phyloP scores from a whole-genome alignment of 495 filamentous ascomycete species.

The Cercophora samala region DNA sequence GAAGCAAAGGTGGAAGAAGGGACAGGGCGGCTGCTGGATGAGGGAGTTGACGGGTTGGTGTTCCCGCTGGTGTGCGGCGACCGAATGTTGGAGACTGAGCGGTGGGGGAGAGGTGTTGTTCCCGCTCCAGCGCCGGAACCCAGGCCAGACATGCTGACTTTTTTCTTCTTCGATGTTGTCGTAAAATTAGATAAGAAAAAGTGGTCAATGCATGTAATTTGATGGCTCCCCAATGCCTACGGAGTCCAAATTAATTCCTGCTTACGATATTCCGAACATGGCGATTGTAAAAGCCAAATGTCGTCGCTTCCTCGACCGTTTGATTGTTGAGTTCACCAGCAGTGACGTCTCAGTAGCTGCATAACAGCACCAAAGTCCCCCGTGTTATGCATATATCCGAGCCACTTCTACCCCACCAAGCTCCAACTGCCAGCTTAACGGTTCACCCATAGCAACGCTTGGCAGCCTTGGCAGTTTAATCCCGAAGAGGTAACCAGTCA shows the following conservation, averaged over 20 bases:
- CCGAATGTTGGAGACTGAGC: conserved; percentile 51
- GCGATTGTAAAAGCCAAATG: not conserved
- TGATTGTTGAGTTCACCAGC: not conserved
- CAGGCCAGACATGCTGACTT: not conserved
- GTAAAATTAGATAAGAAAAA: not conserved
- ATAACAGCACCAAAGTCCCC: not conserved
- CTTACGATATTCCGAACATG: not conserved
- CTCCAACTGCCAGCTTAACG: not conserved
- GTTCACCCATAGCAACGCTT: conserved; percentile 22
- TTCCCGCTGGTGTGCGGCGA: conserved; percentile 27
- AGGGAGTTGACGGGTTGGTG: conserved; percentile 58
- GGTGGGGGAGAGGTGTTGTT: conserved; percentile 41
- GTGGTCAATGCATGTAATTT: not conserved
- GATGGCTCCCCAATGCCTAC: not conserved
- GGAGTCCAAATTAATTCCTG: not conserved
- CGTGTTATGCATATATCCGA: not conserved
- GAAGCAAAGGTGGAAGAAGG: conserved; percentile 66
- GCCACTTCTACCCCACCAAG: not conserved
- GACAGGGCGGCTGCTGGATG: conserved; percentile 41
- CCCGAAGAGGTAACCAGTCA: conserved; percentile 32
- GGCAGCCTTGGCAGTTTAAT: not conserved
- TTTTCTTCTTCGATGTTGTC: not conserved
- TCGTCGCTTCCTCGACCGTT: not conserved
- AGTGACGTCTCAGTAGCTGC: conserved; percentile 1
- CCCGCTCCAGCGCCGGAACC: conserved; percentile 18